A percentile compares a stretch with the other conserved stretches of the same genome.
Evolutionary conservation across 129 eudicot genomes (phyloP).

Genomic region (Lactuca sativa): DNA sequence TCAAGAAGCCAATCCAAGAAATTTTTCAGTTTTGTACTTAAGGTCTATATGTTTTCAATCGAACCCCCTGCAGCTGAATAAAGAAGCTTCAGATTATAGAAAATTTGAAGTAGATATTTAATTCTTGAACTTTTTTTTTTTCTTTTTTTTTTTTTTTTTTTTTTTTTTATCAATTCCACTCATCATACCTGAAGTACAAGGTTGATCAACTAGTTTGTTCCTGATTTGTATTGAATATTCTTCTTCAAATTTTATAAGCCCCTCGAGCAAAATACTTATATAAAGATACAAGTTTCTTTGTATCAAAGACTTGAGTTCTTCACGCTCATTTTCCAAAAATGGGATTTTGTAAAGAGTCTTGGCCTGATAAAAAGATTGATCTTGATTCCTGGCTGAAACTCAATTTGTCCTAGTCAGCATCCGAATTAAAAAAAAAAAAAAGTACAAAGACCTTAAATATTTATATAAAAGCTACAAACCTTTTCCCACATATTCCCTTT

Average conservation of each 20-base stretch:
- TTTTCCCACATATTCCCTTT: constrained; percentile 65
- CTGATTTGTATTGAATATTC: constrained; percentile 43
- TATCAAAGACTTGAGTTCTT: constrained; percentile 51
- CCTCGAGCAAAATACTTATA: constrained; percentile 74
- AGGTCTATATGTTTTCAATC: constrained; percentile 40
- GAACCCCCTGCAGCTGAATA: constrained; percentile 29
- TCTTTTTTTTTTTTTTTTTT: no score
- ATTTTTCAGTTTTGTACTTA: constrained; percentile 40
- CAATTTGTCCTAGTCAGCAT: constrained; percentile 18
- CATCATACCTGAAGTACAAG: constrained; percentile 71
- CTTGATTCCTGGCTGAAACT: constrained; percentile 58
- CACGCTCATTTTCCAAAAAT: constrained; percentile 77
- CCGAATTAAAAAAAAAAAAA: neutral
- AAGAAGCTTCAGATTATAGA: constrained; percentile 13
- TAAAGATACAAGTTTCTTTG: constrained; percentile 71
- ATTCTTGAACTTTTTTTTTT: neutral
- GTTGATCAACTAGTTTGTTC: constrained; percentile 42
- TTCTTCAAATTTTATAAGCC: constrained; percentile 66
- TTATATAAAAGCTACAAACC: constrained; percentile 35
- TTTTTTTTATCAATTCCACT: neutral
- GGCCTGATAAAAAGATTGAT: constrained; percentile 60
- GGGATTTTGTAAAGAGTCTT: constrained; percentile 61
- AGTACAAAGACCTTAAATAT: neutral
- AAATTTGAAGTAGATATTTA: neutral
- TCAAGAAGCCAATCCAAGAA: constrained; percentile 81